These are phyloP conservation scores for Boletus sensibilis DNA, from an alignment of 768 basidiomycete genomes.

Conservation along the genomic window DNA sequence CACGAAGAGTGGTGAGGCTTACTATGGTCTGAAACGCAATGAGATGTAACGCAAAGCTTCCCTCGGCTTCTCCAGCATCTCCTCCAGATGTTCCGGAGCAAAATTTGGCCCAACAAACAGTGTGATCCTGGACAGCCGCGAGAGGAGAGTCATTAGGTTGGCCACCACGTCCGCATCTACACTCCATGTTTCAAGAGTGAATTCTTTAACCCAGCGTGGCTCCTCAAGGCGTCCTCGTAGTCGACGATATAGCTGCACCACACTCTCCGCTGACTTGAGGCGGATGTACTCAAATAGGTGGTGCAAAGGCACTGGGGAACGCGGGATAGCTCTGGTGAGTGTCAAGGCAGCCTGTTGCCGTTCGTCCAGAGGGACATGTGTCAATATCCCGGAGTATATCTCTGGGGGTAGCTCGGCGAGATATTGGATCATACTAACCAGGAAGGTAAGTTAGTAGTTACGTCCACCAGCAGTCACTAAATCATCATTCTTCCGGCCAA, in stretches of 20 bases:
- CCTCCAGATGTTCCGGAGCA: slow-evolving; percentile 77
- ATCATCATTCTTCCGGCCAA: neutral
- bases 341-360: slow-evolving; percentile 56
- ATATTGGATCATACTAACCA: slow-evolving; percentile 19
- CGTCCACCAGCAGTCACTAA: neutral
- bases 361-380: slow-evolving; percentile 44
- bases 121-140: slow-evolving; percentile 47
- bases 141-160: slow-evolving; percentile 62
- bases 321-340: slow-evolving; percentile 63
- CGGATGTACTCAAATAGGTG: slow-evolving; percentile 60
- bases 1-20: slow-evolving; percentile 28
- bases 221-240: slow-evolving; percentile 41
- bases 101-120: slow-evolving; percentile 77
- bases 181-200: slow-evolving; percentile 61
- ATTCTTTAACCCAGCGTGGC: slow-evolving; percentile 43
- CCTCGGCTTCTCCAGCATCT: slow-evolving; percentile 55
- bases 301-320: slow-evolving; percentile 51
- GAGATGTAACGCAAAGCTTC: slow-evolving; percentile 50
- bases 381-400: slow-evolving; percentile 60
- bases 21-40: slow-evolving; percentile 84
- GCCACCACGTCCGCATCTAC: slow-evolving; percentile 75
- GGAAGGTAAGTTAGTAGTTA: neutral
- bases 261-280: slow-evolving; percentile 50
- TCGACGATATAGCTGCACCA: slow-evolving; percentile 55
- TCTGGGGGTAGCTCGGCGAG: slow-evolving; percentile 57